Conservation (phyloP, 2,329 filamentous ascomycete species). For the Stachybotrys chartarum region DNA sequence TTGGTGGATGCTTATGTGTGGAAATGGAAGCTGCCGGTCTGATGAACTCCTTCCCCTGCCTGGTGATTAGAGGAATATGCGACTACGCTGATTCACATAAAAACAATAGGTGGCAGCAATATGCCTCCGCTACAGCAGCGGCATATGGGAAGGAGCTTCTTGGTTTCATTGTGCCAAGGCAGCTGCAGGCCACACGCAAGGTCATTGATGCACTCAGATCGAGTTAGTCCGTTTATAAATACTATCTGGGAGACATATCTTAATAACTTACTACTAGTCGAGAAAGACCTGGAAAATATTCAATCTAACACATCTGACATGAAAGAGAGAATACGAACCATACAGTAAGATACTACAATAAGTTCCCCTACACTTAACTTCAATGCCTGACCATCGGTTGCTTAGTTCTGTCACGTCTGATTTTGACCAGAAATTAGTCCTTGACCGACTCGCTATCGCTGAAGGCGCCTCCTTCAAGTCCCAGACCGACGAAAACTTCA, state of each 20-base stretch:
- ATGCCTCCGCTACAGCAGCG: slow-evolving; percentile 25
- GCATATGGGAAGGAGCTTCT: not conserved
- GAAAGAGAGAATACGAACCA: too few relatives aligned
- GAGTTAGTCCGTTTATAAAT: not conserved
- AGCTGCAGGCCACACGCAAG: not conserved
- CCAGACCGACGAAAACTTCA: slow-evolving; percentile 17
- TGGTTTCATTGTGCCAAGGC: not conserved
- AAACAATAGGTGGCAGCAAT: slow-evolving; percentile 26
- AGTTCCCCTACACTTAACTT: too few relatives aligned
- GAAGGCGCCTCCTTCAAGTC: slow-evolving; percentile 22
- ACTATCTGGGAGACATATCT: too few relatives aligned
- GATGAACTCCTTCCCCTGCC: slow-evolving; percentile 13
- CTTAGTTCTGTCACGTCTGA: too few relatives aligned
- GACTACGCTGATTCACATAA: slow-evolving; percentile 32
- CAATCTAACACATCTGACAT: too few relatives aligned
- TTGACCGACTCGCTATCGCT: not conserved
- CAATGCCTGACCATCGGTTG: too few relatives aligned
- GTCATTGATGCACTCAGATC: not conserved
- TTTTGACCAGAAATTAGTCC: too few relatives aligned
- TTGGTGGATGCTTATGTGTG: slow-evolving; percentile 11
- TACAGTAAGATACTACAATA: too few relatives aligned
- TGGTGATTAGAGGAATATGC: slow-evolving; percentile 29
- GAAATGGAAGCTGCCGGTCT: slow-evolving; percentile 19
- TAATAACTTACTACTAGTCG: too few relatives aligned
- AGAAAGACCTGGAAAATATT: too few relatives aligned